Percentiles rank a stretch among this genome's conserved stretches.
Conservation (phyloP, 371 early-diverging fungal species). For the Blastocladiella emersonii region DNA sequence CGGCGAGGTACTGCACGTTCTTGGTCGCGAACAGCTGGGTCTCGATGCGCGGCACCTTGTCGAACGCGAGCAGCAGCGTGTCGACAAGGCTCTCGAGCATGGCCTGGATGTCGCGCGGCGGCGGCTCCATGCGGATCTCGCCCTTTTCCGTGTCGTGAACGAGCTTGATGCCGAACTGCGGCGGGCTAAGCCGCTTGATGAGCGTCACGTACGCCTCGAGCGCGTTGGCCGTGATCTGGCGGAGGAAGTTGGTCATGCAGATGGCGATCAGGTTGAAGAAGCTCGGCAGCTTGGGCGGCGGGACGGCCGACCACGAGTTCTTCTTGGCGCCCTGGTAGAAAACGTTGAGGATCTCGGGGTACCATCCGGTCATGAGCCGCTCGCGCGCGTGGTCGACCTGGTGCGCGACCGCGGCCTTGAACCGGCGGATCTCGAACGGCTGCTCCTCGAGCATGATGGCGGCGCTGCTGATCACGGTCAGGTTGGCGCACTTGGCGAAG, state of each 20-base stretch:
- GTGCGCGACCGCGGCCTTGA: slow-evolving; percentile 21
- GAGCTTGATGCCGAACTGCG: slow-evolving; percentile 19
- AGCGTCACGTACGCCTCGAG: slow-evolving; percentile 22
- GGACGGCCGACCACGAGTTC: slow-evolving; percentile 31
- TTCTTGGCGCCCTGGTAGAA: slow-evolving; percentile 34
- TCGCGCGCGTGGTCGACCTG: slow-evolving; percentile 32
- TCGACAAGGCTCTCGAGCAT: slow-evolving; percentile 25
- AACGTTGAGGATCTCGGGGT: slow-evolving; percentile 32
- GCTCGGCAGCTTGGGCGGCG: slow-evolving; percentile 22
- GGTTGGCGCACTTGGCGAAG: slow-evolving; percentile 20
- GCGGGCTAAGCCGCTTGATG: slow-evolving; percentile 15
- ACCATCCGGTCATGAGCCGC: slow-evolving; percentile 37
- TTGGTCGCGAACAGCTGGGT: slow-evolving; percentile 25
- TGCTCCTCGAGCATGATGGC: slow-evolving; percentile 20
- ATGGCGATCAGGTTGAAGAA: slow-evolving; percentile 29
- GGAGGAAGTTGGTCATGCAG: slow-evolving; percentile 27
- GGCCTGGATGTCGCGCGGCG: slow-evolving; percentile 20
- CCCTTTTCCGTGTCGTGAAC: slow-evolving; percentile 22
- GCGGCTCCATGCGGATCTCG: slow-evolving; percentile 24
- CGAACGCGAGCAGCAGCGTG: slow-evolving; percentile 20
- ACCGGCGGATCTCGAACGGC: slow-evolving; percentile 25
- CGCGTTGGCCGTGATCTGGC: slow-evolving; percentile 23
- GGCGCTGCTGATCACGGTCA: slow-evolving; percentile 28
- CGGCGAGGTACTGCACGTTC: slow-evolving; percentile 20
- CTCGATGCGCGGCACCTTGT: slow-evolving; percentile 32